A percentile compares a stretch with the other conserved stretches of the same genome.
Conservation (phyloP, 192 early-diverging fungal genomes). For the Ambispora gerdemannii region DNA sequence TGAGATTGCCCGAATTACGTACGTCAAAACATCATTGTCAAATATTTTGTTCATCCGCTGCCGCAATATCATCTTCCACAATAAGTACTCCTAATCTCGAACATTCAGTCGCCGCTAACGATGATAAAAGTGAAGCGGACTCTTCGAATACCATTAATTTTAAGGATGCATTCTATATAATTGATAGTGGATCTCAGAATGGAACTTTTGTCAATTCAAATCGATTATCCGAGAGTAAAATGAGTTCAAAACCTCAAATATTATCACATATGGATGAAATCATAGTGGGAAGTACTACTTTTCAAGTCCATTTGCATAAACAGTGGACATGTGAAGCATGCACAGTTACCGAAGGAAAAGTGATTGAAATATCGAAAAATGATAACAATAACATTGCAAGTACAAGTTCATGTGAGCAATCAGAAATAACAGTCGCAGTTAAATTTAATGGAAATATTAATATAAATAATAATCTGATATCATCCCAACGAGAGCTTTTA, state of each 20-base stretch:
- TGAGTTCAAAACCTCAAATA: conserved; percentile 50
- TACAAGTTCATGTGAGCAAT: background rate
- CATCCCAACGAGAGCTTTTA: conserved; percentile 32
- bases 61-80: background rate
- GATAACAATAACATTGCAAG: background rate
- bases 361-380: conserved; percentile 41
- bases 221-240: conserved; percentile 60
- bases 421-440: background rate
- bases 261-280: conserved; percentile 56
- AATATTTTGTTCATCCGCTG: conserved; percentile 39
- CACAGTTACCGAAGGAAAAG: conserved; percentile 42
- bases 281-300: conserved; percentile 51
- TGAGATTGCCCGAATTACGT: conserved; percentile 59
- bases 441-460: background rate
- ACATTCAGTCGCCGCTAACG: conserved; percentile 19
- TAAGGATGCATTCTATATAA: conserved; percentile 42
- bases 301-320: conserved; percentile 61
- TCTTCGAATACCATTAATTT: background rate
- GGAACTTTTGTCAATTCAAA: conserved; percentile 67
- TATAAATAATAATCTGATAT: conserved; percentile 8
- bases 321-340: conserved; percentile 63
- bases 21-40: conserved; percentile 60
- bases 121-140: conserved; percentile 12
- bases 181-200: conserved; percentile 68
- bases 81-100: background rate